phyloP scores from a whole-genome alignment of 2,329 filamentous ascomycete species.

The Zymoseptoria brevis region DNA sequence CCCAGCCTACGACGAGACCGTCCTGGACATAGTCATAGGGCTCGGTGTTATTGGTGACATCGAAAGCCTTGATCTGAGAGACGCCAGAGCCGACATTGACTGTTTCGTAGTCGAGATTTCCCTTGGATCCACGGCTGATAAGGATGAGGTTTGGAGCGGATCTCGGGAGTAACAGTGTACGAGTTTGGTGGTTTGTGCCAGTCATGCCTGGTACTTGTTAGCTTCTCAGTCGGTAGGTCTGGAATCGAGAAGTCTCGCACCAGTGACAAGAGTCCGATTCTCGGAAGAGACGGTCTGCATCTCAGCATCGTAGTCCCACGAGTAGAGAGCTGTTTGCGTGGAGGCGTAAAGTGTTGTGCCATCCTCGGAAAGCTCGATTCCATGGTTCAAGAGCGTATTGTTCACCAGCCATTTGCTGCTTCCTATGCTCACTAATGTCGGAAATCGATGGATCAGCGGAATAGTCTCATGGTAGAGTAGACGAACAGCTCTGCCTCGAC shows the following conservation, averaged over 20 bases:
- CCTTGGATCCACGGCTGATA: constrained; percentile 56
- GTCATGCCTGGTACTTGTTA: background rate
- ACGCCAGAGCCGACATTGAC: constrained; percentile 47
- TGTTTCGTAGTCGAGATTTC: constrained; percentile 54
- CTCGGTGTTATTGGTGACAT: constrained; percentile 37
- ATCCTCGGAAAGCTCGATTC: constrained; percentile 41
- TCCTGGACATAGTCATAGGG: constrained; percentile 45
- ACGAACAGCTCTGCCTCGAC: background rate
- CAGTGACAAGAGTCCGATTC: constrained; percentile 48
- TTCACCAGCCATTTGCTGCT: constrained; percentile 17
- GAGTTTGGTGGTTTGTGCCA: constrained; percentile 50
- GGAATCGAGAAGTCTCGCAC: constrained; percentile 19
- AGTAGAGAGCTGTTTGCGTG: constrained; percentile 48
- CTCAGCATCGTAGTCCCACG: constrained; percentile 49
- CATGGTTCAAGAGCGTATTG: constrained; percentile 40
- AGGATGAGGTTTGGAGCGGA: constrained; percentile 50
- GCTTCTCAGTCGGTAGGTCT: background rate
- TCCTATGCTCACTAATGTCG: constrained; percentile 14
- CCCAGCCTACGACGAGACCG: constrained; percentile 52
- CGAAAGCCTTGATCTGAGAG: constrained; percentile 59
- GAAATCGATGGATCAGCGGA: background rate
- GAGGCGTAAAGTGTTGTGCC: constrained; percentile 50
- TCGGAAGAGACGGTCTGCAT: constrained; percentile 38
- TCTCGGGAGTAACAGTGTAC: constrained; percentile 58
- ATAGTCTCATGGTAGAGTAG: background rate